These are phyloP conservation scores for Talaromyces wortmannii DNA, from an alignment of 495 filamentous ascomycete species.

Conservation along the genomic window DNA sequence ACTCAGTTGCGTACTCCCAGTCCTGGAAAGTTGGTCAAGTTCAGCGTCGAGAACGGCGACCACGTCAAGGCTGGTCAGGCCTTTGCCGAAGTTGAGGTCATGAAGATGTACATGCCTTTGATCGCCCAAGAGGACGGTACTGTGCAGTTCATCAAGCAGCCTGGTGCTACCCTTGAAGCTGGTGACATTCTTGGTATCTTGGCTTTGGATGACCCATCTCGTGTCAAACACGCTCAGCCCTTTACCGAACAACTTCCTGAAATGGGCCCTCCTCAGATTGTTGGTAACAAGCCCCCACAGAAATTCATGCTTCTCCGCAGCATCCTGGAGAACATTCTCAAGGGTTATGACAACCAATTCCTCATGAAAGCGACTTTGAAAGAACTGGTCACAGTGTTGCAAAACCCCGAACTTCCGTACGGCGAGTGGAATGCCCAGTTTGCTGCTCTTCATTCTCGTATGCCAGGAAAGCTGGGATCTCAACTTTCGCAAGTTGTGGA, in stretches of 20 bases:
- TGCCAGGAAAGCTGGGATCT: constrained; percentile 87
- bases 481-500: constrained; percentile 80
- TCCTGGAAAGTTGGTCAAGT: constrained; percentile 98
- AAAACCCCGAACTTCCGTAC: constrained; percentile 85
- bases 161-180: constrained; percentile 93
- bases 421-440: constrained; percentile 95
- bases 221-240: constrained; percentile 95
- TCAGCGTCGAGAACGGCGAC: constrained; percentile 92
- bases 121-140: constrained; percentile 95
- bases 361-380: constrained; percentile 87
- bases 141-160: constrained; percentile 98
- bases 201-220: constrained; percentile 88
- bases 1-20: constrained; percentile 93
- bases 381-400: constrained; percentile 83
- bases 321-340: constrained; percentile 82
- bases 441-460: constrained; percentile 88
- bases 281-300: constrained; percentile 90
- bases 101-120: constrained; percentile 99
- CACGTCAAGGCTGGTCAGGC: constrained; percentile 90
- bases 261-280: constrained; percentile 75
- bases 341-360: constrained; percentile 94
- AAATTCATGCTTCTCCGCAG: constrained; percentile 68
- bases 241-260: constrained; percentile 90
- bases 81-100: constrained; percentile 97
- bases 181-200: constrained; percentile 99